Base-by-base conservation (phyloP, 2,329 filamentous ascomycete species). In the Cordyceps farinosa region DNA sequence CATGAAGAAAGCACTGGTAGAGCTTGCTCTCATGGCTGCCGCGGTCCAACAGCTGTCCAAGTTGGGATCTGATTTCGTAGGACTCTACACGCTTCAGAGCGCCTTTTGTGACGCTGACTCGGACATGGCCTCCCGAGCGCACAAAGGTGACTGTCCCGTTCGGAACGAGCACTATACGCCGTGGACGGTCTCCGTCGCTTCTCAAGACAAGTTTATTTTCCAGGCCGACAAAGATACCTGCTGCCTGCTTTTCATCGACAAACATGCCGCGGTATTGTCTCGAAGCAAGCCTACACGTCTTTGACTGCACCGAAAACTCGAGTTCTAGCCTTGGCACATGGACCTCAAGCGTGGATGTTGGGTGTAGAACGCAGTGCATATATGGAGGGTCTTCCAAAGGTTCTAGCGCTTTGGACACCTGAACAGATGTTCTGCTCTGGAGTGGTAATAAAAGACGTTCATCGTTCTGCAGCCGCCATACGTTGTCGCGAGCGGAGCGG, bases 11-110 rank as follows among this genome's bases (percentile, higher is more conserved):
- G 11, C 72, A 73, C 0, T 84, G 72, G 34, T 79, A 76, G 0
- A 88, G 72, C 61, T 80, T 82, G 69, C 82, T 83, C 15, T 78
- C 74, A 84, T 86, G 64, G 17, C 74, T 80, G 0, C 82, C 81
- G 65, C 79, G 82, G 34, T 83, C 82, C 0, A 75, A 64, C 0
- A 89, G 67, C n/a, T 79, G 72, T 0, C 83, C 80, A 1, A 88
- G 76, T 3, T 62, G 52, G 2, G 30, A 9, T 63, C 88, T 80
- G 0, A 88, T 68, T 0, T 70, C 66, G 65, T 82, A 87, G 0
- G 74, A 66, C 62, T 83, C 78, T 7, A 72, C 63, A 5, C 52
- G 52, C 42, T 40, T 54, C 52, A 54, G 40, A 13, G n/a, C 13
- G 34, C 52, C n/a, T 29, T 4, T 54, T 15, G 9, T 15, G 52